Conservation (phyloP, 2,329 filamentous ascomycete species). For the Talaromyces rugulosus region DNA sequence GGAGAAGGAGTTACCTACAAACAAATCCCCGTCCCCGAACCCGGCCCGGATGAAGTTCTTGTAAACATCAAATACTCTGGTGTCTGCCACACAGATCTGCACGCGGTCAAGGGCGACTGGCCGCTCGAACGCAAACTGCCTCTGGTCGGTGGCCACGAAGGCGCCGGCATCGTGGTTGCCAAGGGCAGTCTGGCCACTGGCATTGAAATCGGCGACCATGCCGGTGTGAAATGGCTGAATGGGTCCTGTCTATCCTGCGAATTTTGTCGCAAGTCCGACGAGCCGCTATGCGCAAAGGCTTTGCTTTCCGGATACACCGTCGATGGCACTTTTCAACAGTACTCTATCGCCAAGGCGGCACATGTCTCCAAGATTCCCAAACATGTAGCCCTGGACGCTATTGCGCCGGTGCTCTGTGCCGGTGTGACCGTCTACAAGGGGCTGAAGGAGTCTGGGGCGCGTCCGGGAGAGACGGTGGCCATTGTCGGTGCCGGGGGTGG, state of each 20-base stretch:
- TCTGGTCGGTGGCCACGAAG: conserved; percentile 75
- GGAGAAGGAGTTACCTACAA: conserved; percentile 52
- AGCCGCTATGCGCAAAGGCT: conserved; percentile 74
- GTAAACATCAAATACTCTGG: conserved; percentile 87
- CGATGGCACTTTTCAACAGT: conserved; percentile 91
- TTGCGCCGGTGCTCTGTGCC: conserved; percentile 77
- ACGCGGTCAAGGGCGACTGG: conserved; percentile 86
- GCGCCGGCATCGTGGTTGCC: conserved; percentile 79
- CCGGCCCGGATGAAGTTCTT: conserved; percentile 84
- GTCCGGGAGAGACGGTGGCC: conserved; percentile 72
- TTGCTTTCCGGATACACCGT: conserved; percentile 85
- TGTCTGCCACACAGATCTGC: conserved; percentile 84
- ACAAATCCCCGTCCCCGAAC: conserved; percentile 70
- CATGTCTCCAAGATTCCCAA: conserved; percentile 80
- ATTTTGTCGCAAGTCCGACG: conserved; percentile 76
- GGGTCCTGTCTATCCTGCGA: conserved; percentile 77
- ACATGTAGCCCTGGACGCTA: conserved; percentile 67
- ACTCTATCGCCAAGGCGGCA: conserved; percentile 78
- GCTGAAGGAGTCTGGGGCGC: conserved; percentile 73
- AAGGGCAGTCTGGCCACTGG: conserved; percentile 72
- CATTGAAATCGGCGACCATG: conserved; percentile 76
- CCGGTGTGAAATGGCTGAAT: conserved; percentile 89
- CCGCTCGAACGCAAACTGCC: conserved; percentile 77
- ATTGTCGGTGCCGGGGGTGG: conserved; percentile 86
- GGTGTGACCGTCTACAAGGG: conserved; percentile 89